A percentile compares a stretch with the other conserved stretches of the same genome.
Evolutionary conservation across 768 basidiomycete genomes (phyloP).

Genomic region (Suillus decipiens): DNA sequence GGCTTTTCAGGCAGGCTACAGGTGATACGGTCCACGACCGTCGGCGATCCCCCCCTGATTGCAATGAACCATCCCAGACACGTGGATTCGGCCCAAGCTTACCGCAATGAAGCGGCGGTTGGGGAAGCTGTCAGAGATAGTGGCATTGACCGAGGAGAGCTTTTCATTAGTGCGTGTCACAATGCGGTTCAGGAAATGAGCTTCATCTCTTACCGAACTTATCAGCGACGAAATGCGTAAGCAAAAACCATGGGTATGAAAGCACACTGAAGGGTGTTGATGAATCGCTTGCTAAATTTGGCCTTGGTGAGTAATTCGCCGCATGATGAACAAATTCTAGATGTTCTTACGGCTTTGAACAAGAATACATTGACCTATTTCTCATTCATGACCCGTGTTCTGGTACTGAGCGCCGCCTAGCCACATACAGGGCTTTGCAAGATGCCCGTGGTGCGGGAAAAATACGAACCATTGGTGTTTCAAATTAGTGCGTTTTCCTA

Average conservation of each 20-base stretch:
- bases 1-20: conserved; percentile 68
- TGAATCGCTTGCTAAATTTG: conserved; percentile 57
- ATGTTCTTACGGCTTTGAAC: neutral
- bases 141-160: conserved; percentile 53
- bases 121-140: conserved; percentile 60
- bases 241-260: conserved; percentile 63
- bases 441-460: conserved; percentile 66
- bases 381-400: conserved; percentile 75
- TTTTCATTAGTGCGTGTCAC: conserved; percentile 66
- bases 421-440: conserved; percentile 68
- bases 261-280: conserved; percentile 59
- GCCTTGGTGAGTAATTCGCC: conserved; percentile 48
- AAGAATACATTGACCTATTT: conserved; percentile 72
- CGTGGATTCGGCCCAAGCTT: conserved; percentile 72
- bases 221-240: conserved; percentile 66
- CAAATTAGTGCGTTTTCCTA: conserved; percentile 64
- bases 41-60: neutral
- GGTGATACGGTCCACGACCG: conserved; percentile 33
- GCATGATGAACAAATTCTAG: neutral
- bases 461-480: conserved; percentile 75
- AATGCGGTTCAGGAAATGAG: neutral
- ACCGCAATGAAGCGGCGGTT: conserved; percentile 64
- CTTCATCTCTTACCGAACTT: conserved; percentile 9
- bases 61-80: conserved; percentile 45
- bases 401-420: conserved; percentile 64